phyloP scores from a whole-genome alignment of 2,329 filamentous ascomycete genomes.

The Kalaharituber pfeilii region DNA sequence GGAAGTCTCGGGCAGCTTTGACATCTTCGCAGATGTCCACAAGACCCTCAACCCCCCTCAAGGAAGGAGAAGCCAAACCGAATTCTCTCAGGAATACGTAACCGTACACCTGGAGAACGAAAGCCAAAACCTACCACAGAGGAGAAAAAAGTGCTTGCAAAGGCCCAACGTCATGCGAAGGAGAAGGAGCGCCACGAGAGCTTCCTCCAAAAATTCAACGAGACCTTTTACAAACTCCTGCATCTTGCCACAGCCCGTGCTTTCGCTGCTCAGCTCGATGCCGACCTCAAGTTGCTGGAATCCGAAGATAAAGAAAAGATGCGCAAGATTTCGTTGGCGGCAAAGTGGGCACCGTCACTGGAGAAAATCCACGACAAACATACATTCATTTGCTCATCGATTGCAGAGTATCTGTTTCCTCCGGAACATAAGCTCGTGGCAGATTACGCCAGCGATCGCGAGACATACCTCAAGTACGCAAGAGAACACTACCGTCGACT shows the following conservation, averaged over 20 bases:
- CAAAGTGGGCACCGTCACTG: constrained; percentile 43
- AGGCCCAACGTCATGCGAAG: constrained; percentile 21
- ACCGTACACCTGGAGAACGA: background rate
- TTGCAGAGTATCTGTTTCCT: constrained; percentile 39
- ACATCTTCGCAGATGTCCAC: constrained; percentile 28
- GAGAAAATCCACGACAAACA: constrained; percentile 41
- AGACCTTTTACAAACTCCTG: constrained; percentile 35
- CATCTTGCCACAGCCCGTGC: constrained; percentile 38
- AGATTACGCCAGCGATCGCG: constrained; percentile 28
- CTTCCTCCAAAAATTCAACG: constrained; percentile 30
- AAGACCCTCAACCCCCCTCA: constrained; percentile 30
- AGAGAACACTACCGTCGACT: constrained; percentile 36
- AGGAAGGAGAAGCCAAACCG: constrained; percentile 3
- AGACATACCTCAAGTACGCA: constrained; percentile 37
- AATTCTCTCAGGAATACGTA: background rate
- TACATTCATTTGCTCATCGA: constrained; percentile 39
- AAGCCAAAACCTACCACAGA: background rate
- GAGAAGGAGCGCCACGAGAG: constrained; percentile 29
- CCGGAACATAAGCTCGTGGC: constrained; percentile 23
- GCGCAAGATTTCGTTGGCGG: constrained; percentile 37
- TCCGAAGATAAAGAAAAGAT: constrained; percentile 29
- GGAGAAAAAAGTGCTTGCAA: constrained; percentile 15
- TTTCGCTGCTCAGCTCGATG: constrained; percentile 38
- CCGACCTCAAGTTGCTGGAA: constrained; percentile 31
- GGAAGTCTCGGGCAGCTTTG: constrained; percentile 33